Evolutionary conservation across 257 asterid genomes (phyloP), one percentile per base, ranked within the genome.

Genomic region (Eustoma russellianum): DNA sequence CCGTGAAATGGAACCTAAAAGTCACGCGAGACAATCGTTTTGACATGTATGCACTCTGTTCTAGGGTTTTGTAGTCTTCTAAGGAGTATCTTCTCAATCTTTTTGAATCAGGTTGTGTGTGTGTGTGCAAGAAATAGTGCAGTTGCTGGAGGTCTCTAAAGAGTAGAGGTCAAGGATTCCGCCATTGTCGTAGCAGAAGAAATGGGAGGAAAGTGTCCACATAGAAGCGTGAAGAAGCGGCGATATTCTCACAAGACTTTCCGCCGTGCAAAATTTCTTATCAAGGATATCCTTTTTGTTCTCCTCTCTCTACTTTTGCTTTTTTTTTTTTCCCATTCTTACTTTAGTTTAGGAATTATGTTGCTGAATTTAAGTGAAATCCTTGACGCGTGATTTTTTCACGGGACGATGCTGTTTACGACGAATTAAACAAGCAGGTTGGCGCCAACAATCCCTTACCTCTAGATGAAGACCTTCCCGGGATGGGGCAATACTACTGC

Each of bases 201-300:
- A 52, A 91, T 91, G 98, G 98, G 98, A 52, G 97, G 97, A n/a
- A 91, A 91, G 69, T 91, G 98, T 63, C 98, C 96, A 1, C 89
- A 83, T 68, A 57, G 95, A 53, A 76, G 86, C 50, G 88, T 82
- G 34, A 64, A 64, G 71, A 64, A 70, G 64, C 60, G 75, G 5
- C 60, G 73, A 0, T 71, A 82, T 72, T 82, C 95, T 51, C 95
- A 88, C 61, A 88, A 81, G 59, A 61, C 86, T 1, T 66, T 54
- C 15, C 76, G 96, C 54, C 80, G 92, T 10, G 44, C 74, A 34
- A 84, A 82, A 50, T 88, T 88, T 65, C 74, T 68, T 1, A 40
- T 75, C 44, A 85, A 60, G 68, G 90, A 61, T 61, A 61, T 61
- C 66, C 60, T 61, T 61, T n/a, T 61, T 51, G n/a, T n/a, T 10